phyloP scores from a whole-genome alignment of 2,329 filamentous ascomycete genomes.

The Fusarium nodosum region DNA sequence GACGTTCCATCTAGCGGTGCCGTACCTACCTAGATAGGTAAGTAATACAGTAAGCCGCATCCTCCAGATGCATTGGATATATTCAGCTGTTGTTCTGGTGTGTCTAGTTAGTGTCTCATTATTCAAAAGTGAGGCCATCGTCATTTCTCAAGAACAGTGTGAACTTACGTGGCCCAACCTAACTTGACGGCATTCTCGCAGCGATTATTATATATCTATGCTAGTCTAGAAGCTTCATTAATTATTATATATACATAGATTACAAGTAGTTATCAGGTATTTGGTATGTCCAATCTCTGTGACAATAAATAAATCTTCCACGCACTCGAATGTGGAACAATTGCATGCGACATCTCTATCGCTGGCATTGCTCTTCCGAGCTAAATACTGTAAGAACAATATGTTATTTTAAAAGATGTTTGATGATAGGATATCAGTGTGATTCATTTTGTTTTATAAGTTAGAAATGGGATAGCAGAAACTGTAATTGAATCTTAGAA shows the following conservation, averaged over 20 bases:
- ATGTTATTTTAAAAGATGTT: too few relatives aligned
- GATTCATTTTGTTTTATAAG: too few relatives aligned
- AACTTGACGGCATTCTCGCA: background rate
- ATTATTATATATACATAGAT: background rate
- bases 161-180: too few relatives aligned
- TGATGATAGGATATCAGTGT: too few relatives aligned
- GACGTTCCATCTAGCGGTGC: background rate
- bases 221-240: too few relatives aligned
- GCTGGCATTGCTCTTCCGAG: too few relatives aligned
- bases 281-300: background rate
- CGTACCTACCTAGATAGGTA: too few relatives aligned
- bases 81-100: background rate
- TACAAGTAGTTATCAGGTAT: background rate
- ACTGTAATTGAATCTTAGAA: background rate
- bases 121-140: conserved; percentile 3
- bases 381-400: too few relatives aligned
- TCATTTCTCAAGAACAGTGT: background rate
- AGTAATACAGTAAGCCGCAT: background rate
- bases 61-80: background rate
- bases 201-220: background rate
- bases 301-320: background rate
- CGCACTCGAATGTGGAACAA: background rate
- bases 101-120: background rate
- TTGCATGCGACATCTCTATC: background rate
- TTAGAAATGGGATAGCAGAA: background rate